phyloP scores from a whole-genome alignment of 805 yeast species.

The Kazachstania martiniae region DNA sequence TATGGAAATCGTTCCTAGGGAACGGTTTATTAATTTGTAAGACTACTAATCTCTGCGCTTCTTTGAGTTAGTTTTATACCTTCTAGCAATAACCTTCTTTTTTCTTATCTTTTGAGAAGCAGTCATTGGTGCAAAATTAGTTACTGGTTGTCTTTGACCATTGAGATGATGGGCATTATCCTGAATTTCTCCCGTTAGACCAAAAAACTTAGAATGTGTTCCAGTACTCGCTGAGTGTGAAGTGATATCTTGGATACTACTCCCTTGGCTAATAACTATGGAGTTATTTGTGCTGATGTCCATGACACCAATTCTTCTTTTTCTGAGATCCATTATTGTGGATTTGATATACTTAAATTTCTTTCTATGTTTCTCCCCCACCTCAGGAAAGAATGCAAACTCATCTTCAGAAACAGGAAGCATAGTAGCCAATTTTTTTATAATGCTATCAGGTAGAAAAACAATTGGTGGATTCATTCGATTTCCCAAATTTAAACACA shows the following conservation, averaged over 20 bases:
- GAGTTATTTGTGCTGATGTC: conserved; percentile 2
- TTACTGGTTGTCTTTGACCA: too few relatives aligned
- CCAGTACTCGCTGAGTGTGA: conserved; percentile 3
- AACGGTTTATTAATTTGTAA: too few relatives aligned
- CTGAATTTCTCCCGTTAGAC: not conserved
- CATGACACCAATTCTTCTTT: conserved; percentile 7
- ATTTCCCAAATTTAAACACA: conserved; percentile 13
- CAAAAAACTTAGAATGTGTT: conserved; percentile 14
- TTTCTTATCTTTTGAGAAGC: too few relatives aligned
- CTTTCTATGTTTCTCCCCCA: conserved; percentile 11
- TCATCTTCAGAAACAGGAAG: conserved; percentile 20
- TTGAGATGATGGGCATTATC: too few relatives aligned
- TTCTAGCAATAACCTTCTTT: too few relatives aligned
- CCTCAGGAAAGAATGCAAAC: conserved; percentile 13
- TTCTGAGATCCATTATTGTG: conserved; percentile 14
- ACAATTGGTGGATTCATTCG: conserved; percentile 17
- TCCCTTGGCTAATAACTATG: conserved; percentile 8
- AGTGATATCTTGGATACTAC: conserved; percentile 9
- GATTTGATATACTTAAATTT: conserved; percentile 17
- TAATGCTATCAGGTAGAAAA: conserved; percentile 16
- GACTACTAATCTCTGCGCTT: too few relatives aligned
- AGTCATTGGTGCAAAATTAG: too few relatives aligned
- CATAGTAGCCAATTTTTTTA: conserved; percentile 17
- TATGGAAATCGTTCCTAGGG: too few relatives aligned
- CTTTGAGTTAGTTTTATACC: too few relatives aligned